Evolutionary conservation across 345 rosid species (phyloP).

Genomic region (Eutrema yunnanense): DNA sequence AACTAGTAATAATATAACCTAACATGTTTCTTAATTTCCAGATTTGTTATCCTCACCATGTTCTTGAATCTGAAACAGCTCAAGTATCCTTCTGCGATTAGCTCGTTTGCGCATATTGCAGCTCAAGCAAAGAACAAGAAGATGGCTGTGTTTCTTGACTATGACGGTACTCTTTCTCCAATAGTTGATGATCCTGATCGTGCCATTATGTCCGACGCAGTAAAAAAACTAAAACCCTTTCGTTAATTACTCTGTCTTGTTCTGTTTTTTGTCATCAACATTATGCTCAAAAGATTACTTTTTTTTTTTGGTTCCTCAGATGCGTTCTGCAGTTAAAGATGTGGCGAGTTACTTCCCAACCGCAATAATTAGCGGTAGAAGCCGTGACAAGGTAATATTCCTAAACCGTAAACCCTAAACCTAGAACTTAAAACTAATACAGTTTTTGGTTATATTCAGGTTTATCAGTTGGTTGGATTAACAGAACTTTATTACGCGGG

Average conservation of each 20-base stretch:
- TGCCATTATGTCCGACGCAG: constrained; percentile 72
- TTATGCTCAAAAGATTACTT: not conserved
- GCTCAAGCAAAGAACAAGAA: constrained; percentile 57
- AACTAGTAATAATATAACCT: not conserved
- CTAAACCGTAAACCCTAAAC: not conserved
- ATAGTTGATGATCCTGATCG: constrained; percentile 88
- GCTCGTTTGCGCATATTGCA: constrained; percentile 50
- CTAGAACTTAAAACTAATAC: not conserved
- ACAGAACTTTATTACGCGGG: constrained; percentile 93
- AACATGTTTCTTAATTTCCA: not conserved
- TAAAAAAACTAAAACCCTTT: constrained; percentile 29
- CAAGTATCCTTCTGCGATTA: constrained; percentile 79
- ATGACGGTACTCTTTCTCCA: constrained; percentile 93
- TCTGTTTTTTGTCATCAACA: not conserved
- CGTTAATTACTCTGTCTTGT: constrained; percentile 13
- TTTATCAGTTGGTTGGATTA: constrained; percentile 77
- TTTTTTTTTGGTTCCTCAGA: constrained; percentile 31
- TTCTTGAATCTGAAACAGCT: constrained; percentile 38
- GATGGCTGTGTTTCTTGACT: constrained; percentile 83
- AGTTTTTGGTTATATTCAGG: constrained; percentile 38
- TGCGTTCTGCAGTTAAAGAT: constrained; percentile 81
- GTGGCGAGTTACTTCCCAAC: constrained; percentile 73
- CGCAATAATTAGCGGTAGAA: constrained; percentile 94
- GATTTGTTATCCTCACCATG: not conserved
- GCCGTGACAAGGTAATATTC: constrained; percentile 65